These are phyloP conservation scores for Cryptococcus sp. DNA, from an alignment of 1,284 basidiomycete species.

Conservation along the genomic window DNA sequence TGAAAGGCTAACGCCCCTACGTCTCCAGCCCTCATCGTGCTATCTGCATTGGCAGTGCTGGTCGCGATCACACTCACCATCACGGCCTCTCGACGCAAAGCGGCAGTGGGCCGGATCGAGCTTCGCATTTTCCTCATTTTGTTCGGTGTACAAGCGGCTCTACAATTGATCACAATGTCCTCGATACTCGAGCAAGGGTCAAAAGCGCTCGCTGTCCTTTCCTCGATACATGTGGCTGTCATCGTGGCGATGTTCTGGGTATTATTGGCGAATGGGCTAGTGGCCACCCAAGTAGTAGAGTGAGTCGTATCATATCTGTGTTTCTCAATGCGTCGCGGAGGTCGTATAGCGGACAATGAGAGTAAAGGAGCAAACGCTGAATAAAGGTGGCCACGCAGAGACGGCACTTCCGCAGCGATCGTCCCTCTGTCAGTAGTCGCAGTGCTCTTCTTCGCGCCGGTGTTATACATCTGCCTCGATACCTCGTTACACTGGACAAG, in stretches of 20 bases:
- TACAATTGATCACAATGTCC: slow-evolving; percentile 77
- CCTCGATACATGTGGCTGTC: slow-evolving; percentile 68
- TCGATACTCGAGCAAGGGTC: slow-evolving; percentile 71
- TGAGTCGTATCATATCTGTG: slow-evolving; percentile 18
- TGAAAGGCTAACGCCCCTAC: background rate
- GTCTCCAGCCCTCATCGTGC: slow-evolving; percentile 40
- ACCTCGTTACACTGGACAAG: slow-evolving; percentile 66
- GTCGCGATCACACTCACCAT: slow-evolving; percentile 29
- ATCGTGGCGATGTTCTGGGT: slow-evolving; percentile 74
- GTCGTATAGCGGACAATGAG: background rate
- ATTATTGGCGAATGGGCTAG: slow-evolving; percentile 72
- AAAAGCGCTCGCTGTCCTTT: slow-evolving; percentile 66
- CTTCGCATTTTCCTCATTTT: slow-evolving; percentile 42
- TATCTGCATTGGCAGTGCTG: slow-evolving; percentile 39
- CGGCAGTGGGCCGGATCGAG: slow-evolving; percentile 49
- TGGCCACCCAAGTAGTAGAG: slow-evolving; percentile 71
- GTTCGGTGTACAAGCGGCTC: slow-evolving; percentile 70
- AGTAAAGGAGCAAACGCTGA: background rate
- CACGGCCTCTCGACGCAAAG: slow-evolving; percentile 30
- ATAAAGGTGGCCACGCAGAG: slow-evolving; percentile 55
- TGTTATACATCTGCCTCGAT: slow-evolving; percentile 77
- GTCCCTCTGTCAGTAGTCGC: slow-evolving; percentile 61
- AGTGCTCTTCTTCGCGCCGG: slow-evolving; percentile 66
- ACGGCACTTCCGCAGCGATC: slow-evolving; percentile 64
- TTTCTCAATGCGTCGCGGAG: background rate